Percentiles rank a stretch among this genome's conserved stretches.
phyloP scores from a whole-genome alignment of 2,329 filamentous ascomycete species.

The Colletotrichum australisinense region DNA sequence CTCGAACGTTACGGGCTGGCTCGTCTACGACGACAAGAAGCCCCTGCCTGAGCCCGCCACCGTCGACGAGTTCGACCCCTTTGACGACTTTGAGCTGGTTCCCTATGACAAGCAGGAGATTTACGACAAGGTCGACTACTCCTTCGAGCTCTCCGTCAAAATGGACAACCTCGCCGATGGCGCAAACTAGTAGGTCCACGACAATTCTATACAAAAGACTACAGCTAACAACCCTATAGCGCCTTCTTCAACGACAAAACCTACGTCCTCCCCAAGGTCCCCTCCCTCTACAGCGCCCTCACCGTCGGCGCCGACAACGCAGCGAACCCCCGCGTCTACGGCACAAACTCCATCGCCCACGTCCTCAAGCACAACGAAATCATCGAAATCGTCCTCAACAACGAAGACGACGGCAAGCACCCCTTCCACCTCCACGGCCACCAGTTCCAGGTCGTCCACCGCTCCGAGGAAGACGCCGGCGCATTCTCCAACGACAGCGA shows the following conservation, averaged over 20 bases:
- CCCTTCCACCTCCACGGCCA: slow-evolving; percentile 76
- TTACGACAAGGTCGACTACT: slow-evolving; percentile 59
- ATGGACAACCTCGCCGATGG: slow-evolving; percentile 78
- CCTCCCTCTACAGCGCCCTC: slow-evolving; percentile 75
- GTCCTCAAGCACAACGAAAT: slow-evolving; percentile 65
- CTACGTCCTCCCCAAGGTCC: slow-evolving; percentile 73
- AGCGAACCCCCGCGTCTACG: slow-evolving; percentile 62
- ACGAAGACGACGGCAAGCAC: slow-evolving; percentile 66
- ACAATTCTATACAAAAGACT: neutral
- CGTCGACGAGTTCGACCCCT: slow-evolving; percentile 58
- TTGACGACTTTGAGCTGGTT: slow-evolving; percentile 66
- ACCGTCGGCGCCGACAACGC: slow-evolving; percentile 58
- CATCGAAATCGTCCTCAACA: slow-evolving; percentile 70
- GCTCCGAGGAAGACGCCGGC: slow-evolving; percentile 37
- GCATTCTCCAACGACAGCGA: slow-evolving; percentile 52
- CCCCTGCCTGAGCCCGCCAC: slow-evolving; percentile 48
- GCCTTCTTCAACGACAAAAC: slow-evolving; percentile 73
- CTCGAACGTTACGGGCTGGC: slow-evolving; percentile 52
- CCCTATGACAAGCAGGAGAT: slow-evolving; percentile 64
- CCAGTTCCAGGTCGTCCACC: slow-evolving; percentile 62
- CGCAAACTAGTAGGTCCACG: slow-evolving; percentile 59
- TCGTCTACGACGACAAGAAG: slow-evolving; percentile 45
- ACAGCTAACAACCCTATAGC: slow-evolving; percentile 37
- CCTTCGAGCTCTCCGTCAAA: slow-evolving; percentile 58
- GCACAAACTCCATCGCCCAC: slow-evolving; percentile 60